These are phyloP conservation scores for Phlebiopsis gigantea DNA, from an alignment of 768 basidiomycete genomes.

Conservation along the genomic window DNA sequence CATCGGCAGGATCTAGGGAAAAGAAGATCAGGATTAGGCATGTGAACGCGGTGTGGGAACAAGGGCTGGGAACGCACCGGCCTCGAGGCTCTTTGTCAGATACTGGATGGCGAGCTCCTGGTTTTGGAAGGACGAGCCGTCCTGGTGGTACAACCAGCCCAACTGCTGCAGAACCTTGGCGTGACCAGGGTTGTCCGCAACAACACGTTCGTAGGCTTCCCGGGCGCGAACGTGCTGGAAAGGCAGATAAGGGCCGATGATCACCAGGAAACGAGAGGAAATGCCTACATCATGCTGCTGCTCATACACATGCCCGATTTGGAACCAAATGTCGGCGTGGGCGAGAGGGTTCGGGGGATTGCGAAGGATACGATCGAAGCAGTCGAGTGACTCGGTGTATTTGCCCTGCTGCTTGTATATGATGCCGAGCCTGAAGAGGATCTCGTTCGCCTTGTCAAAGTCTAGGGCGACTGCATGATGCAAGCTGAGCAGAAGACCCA, in stretches of 20 bases:
- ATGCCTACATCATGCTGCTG: constrained; percentile 88
- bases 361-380: constrained; percentile 94
- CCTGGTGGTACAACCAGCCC: constrained; percentile 96
- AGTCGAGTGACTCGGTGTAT: constrained; percentile 80
- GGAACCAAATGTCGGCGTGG: constrained; percentile 99
- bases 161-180: constrained; percentile 98
- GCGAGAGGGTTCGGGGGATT: constrained; percentile 95
- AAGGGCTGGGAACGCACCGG: constrained; percentile 53
- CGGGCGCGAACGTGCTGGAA: constrained; percentile 80
- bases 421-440: constrained; percentile 95
- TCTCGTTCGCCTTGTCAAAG: constrained; percentile 98
- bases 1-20: constrained; percentile 78
- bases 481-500: constrained; percentile 13
- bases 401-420: constrained; percentile 99
- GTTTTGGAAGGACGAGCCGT: constrained; percentile 91
- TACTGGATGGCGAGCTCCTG: constrained; percentile 93
- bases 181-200: constrained; percentile 87
- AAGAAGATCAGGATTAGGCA: background rate
- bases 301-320: constrained; percentile 98
- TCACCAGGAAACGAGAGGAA: background rate
- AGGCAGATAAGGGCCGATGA: constrained; percentile 12
- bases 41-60: background rate
- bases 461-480: constrained; percentile 40
- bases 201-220: constrained; percentile 94
- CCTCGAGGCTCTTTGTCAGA: constrained; percentile 91